Evolutionary conservation across 179 eudicot species (phyloP), one percentile per base, ranked within the genome.

Genomic region (Patellifolia procumbens): DNA sequence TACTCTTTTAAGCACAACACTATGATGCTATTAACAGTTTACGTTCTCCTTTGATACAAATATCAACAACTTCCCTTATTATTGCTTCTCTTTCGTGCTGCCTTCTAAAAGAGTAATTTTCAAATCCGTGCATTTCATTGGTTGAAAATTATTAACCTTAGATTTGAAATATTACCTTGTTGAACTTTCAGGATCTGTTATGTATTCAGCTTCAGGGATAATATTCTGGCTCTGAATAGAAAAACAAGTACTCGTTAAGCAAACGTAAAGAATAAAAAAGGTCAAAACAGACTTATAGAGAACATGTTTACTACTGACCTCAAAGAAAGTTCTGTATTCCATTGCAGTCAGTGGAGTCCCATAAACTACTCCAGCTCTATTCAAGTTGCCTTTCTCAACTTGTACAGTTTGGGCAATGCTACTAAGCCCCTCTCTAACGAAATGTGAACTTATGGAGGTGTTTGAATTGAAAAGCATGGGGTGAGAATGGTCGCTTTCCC

Each of bases 341-440:
- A 75, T 81, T 34, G 93, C 85, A 81, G 92, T 86, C 22, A 94
- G 85, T 17, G 97, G 97, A 69, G 89, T 83, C 24, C 92, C 97
- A 76, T 83, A 88, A 43, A 87, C 72, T 1, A 87, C 83, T 37
- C 87, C 84, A 49, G 81, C 91, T 77, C 75, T 75, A 68, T 75
- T 76, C 45, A 73, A 37, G 63, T 70, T 80, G 63, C 65, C 76
- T 60, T 68, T 78, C 66, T 61, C 72, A 58, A 81, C 73, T 37
- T 73, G 76, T 53, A 79, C 74, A 37, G 55, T 76, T 64, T 76
- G 78, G 8, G 86, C 45, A 52, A 78, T 16, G 75, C 67, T 81
- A 70, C 79, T 24, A 52, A 75, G 68, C 72, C 79, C 72, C 17
- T 86, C 62, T 63, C 28, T 70, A 19, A 65, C 76, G 29, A 86